Conservation (phyloP, 176 grass and related monocot species). For the Stipa capillata region DNA sequence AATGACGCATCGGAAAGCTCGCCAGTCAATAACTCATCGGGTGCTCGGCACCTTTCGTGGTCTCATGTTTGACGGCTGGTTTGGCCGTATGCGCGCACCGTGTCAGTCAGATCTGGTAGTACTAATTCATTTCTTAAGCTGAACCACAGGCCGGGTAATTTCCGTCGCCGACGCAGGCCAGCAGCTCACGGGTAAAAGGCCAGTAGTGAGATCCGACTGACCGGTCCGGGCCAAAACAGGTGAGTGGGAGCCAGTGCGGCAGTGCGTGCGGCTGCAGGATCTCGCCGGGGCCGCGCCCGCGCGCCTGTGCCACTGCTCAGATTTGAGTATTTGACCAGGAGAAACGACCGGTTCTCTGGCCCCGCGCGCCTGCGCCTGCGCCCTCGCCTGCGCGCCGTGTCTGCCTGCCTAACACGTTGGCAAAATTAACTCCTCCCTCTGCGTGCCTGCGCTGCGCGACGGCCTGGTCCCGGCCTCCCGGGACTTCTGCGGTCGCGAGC, state of each 20-base stretch:
- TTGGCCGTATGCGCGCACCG: background rate
- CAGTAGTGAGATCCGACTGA: background rate
- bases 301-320: background rate
- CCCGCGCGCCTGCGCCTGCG: background rate
- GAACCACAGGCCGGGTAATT: background rate
- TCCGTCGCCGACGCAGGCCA: background rate
- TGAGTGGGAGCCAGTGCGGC: too few relatives aligned
- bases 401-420: background rate
- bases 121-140: background rate
- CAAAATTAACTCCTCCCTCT: background rate
- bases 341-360: background rate
- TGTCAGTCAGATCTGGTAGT: background rate
- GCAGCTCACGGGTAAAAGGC: background rate
- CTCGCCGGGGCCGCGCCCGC: background rate
- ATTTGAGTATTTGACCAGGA: conserved; percentile 4
- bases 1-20: too few relatives aligned
- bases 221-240: background rate
- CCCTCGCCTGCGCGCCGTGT: too few relatives aligned
- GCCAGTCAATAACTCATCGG: background rate
- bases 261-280: background rate
- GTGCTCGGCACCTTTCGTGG: conserved; percentile 2
- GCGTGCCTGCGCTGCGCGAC: background rate
- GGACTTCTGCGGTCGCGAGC: too few relatives aligned
- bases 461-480: background rate
- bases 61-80: conserved; percentile 30